phyloP scores from a whole-genome alignment of 306 rosid genomes.

The Fragaria vesca region DNA sequence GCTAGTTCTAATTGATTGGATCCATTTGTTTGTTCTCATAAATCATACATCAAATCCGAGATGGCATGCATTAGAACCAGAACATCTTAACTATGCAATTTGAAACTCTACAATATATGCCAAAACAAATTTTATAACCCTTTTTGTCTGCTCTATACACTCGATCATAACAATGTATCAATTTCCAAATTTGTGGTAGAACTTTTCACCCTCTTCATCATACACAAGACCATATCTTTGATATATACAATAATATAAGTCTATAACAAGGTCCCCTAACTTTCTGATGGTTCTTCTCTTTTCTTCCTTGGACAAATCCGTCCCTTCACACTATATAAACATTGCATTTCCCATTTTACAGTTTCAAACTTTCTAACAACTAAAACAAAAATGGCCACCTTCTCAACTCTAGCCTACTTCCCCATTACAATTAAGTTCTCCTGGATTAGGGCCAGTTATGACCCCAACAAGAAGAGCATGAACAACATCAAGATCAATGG shows the following conservation, averaged over 20 bases:
- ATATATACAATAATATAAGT: slow-evolving; percentile 16
- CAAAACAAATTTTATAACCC: slow-evolving; percentile 1
- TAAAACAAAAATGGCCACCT: slow-evolving; percentile 31
- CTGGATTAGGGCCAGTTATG: slow-evolving; percentile 42
- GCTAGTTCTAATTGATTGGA: neutral
- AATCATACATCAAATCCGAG: slow-evolving; percentile 8
- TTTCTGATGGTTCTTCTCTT: slow-evolving; percentile 1
- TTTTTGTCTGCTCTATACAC: neutral
- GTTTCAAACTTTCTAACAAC: slow-evolving; percentile 30
- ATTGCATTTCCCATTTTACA: slow-evolving; percentile 9
- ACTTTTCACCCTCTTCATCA: slow-evolving; percentile 8
- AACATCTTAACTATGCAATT: no score
- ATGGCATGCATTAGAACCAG: no score
- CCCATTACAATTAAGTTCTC: slow-evolving; percentile 36
- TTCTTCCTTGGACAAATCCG: slow-evolving; percentile 23
- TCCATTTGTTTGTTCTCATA: slow-evolving; percentile 1
- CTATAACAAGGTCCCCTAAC: slow-evolving; percentile 8
- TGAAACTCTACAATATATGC: neutral
- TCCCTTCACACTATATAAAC: slow-evolving; percentile 23
- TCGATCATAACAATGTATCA: slow-evolving; percentile 40
- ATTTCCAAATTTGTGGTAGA: slow-evolving; percentile 9
- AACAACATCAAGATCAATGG: slow-evolving; percentile 50
- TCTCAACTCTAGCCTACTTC: slow-evolving; percentile 37
- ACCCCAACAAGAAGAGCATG: slow-evolving; percentile 38
- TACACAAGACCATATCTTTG: slow-evolving; percentile 24